These are phyloP conservation scores for Pseudocercospora macadamiae DNA, from an alignment of 2,329 filamentous ascomycete species.

Conservation along the genomic window DNA sequence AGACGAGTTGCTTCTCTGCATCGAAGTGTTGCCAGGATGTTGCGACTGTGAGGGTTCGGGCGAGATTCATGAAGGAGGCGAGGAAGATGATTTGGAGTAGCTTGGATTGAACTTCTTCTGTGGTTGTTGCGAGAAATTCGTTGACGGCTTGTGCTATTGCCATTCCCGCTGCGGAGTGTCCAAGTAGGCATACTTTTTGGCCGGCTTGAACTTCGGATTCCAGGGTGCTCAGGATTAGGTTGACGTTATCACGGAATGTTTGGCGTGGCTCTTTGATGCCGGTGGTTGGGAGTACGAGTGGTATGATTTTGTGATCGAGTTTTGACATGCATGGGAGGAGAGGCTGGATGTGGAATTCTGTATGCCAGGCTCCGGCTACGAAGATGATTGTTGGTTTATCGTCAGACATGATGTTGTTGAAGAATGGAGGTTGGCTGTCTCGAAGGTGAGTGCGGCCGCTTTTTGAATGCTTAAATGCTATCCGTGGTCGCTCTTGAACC, in stretches of 20 bases:
- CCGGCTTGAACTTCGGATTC: background rate
- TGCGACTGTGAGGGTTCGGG: background rate
- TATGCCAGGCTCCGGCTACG: background rate
- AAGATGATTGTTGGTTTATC: background rate
- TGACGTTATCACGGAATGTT: background rate
- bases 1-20: background rate
- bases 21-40: background rate
- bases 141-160: background rate
- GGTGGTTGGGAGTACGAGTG: background rate
- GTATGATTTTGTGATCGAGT: background rate
- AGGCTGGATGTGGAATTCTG: background rate
- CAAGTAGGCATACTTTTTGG: background rate
- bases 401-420: no score
- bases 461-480: no score
- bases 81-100: background rate
- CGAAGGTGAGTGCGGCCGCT: no score
- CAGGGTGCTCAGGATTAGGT: background rate
- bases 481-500: no score
- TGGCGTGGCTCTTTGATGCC: background rate
- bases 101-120: background rate
- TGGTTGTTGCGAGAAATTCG: background rate
- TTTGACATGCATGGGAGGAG: background rate
- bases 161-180: background rate
- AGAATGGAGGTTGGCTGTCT: no score
- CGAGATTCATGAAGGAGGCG: background rate